Evolutionary conservation across 805 yeast genomes (phyloP).

Genomic region (Pichia nakasei): DNA sequence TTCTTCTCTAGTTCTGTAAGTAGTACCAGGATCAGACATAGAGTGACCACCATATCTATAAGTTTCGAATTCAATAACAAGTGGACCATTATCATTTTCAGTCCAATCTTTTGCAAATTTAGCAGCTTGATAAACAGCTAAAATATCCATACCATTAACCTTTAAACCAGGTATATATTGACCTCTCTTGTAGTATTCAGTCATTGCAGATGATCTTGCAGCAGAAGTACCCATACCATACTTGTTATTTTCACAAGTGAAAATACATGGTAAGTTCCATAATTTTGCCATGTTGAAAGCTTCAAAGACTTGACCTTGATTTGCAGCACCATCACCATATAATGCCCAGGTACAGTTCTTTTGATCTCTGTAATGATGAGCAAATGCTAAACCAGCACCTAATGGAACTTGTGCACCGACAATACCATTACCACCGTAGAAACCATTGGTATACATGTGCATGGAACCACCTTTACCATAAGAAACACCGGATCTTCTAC

Average conservation of each 20-base stretch:
- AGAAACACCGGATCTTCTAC: constrained; percentile 90
- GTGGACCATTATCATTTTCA: constrained; percentile 88
- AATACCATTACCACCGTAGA: constrained; percentile 99
- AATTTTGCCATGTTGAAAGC: constrained; percentile 98
- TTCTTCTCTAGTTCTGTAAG: constrained; percentile 99
- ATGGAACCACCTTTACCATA: constrained; percentile 99
- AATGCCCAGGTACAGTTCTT: constrained; percentile 72
- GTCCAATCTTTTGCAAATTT: constrained; percentile 97
- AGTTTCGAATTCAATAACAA: constrained; percentile 94
- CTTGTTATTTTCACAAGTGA: constrained; percentile 97
- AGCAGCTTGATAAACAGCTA: constrained; percentile 93
- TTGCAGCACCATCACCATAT: constrained; percentile 99
- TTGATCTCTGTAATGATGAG: constrained; percentile 88
- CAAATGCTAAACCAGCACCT: constrained; percentile 97
- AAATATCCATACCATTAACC: constrained; percentile 97
- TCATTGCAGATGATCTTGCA: constrained; percentile 90
- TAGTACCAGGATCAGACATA: constrained; percentile 99
- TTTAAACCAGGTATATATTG: constrained; percentile 98
- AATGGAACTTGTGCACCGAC: constrained; percentile 99
- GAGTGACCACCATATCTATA: constrained; percentile 99
- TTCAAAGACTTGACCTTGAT: constrained; percentile 99
- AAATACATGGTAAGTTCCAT: constrained; percentile 92
- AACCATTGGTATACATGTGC: constrained; percentile 95
- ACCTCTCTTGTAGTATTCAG: constrained; percentile 97
- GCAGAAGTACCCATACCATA: constrained; percentile 99